Evolutionary conservation across 345 rosid species (phyloP), one percentile per base, ranked within the genome.

Genomic region (Eutrema yunnanense): DNA sequence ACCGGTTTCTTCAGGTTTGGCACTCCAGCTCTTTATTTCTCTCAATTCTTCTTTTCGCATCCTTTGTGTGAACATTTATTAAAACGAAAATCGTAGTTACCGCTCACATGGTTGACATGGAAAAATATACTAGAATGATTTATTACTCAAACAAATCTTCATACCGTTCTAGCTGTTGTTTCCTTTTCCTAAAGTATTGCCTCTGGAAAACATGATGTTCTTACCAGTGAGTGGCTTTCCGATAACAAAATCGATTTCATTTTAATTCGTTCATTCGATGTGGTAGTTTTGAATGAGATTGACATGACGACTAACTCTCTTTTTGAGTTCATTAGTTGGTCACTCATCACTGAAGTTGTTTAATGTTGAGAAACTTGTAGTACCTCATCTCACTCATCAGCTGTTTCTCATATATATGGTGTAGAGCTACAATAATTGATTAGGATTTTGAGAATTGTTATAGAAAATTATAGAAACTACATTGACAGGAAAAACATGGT

Each of bases 1-100:
- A 91, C 73, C 82, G 96, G 43, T 94, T 94, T 84, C 97, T 94
- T 81, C 97, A 94, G 96, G 97, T 91, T 83, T 29, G 53, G 49
- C 30, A 22, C 32, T 47, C 38, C 8, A 57, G 29, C 38, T 8
- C 12, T 32, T 46, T 44, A 55, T 54, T 14, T 32, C 41, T 22
- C 19, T 57, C 10, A 0, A 2, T 29, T 64, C 65, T 49, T 50
- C 38, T 12, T 41, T 49, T 38, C 0, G 8, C 37, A 4, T 3
- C 3, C 41, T 43, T 30, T 71, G 26, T 32, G 42, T 41, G 42
- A 30, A 30, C 32, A 30, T 30, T 30, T 30, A 30, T 30, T 4
- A 4, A 3, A 4, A 30, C 4, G 32, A 30, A 30, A 30, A 30
- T 30, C 32, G 3, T 30, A 3, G 32, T 30, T 30, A 30, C 32